Evolutionary conservation across 2,329 filamentous ascomycete genomes (phyloP).

Genomic region (Aspergillus sp.): DNA sequence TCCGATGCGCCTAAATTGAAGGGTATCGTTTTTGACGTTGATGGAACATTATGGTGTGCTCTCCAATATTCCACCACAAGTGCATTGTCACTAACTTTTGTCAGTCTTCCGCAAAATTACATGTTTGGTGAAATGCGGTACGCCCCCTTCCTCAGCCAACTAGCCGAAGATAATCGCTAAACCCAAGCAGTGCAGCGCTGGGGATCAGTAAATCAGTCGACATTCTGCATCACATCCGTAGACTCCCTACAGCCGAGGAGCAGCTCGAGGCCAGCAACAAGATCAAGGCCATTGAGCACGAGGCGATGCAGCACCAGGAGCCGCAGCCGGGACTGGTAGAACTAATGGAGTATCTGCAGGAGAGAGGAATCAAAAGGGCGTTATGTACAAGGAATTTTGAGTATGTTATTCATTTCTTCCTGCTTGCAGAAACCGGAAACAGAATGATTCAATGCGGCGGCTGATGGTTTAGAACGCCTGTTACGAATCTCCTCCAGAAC

Average conservation of each 20-base stretch:
- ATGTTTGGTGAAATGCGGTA: slow-evolving; percentile 91
- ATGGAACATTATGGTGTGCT: slow-evolving; percentile 82
- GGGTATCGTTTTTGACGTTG: slow-evolving; percentile 85
- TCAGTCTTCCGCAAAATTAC: slow-evolving; percentile 85
- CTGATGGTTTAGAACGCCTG: slow-evolving; percentile 39
- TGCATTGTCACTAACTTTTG: not conserved
- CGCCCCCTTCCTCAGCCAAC: slow-evolving; percentile 6
- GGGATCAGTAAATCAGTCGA: slow-evolving; percentile 74
- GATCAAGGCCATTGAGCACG: slow-evolving; percentile 78
- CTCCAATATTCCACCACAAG: not conserved
- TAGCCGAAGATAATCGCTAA: not conserved
- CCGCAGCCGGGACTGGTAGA: slow-evolving; percentile 78
- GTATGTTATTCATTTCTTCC: slow-evolving; percentile 38
- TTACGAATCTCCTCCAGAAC: slow-evolving; percentile 61
- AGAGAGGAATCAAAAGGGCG: slow-evolving; percentile 69
- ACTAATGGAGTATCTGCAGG: slow-evolving; percentile 83
- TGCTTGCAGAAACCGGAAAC: not conserved
- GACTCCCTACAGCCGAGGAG: slow-evolving; percentile 63
- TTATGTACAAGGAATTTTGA: slow-evolving; percentile 97
- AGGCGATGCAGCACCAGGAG: slow-evolving; percentile 77
- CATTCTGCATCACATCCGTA: slow-evolving; percentile 86
- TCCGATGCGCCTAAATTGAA: slow-evolving; percentile 51
- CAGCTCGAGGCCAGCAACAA: slow-evolving; percentile 70
- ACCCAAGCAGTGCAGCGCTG: slow-evolving; percentile 58
- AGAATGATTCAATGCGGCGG: not conserved